These are phyloP conservation scores for Diplodia intermedia DNA, from an alignment of 2,329 filamentous ascomycete species.

Conservation along the genomic window DNA sequence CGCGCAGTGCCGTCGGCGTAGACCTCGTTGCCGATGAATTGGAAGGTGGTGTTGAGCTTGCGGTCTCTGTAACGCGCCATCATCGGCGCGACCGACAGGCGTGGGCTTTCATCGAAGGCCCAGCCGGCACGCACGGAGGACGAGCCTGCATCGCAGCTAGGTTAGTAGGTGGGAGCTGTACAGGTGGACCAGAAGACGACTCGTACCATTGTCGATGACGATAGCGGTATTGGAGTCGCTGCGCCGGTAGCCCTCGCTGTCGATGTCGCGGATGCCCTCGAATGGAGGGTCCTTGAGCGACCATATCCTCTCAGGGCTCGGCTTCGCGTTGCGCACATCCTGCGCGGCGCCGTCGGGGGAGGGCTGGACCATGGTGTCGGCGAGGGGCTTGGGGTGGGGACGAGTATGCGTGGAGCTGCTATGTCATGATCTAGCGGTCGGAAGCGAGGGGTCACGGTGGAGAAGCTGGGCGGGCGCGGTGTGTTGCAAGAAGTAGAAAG, in stretches of 20 bases:
- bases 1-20: constrained; percentile 93
- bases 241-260: constrained; percentile 72
- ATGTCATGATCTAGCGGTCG: constrained; percentile 15
- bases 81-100: constrained; percentile 82
- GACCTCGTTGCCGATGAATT: constrained; percentile 90
- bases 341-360: constrained; percentile 50
- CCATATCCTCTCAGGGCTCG: constrained; percentile 60
- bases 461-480: background rate
- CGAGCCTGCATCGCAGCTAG: constrained; percentile 66
- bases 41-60: constrained; percentile 89
- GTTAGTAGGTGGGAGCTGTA: background rate
- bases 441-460: constrained; percentile 11
- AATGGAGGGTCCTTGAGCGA: constrained; percentile 66
- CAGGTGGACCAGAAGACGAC: background rate
- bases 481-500: constrained; percentile 17
- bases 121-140: constrained; percentile 90
- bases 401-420: background rate
- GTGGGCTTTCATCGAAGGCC: constrained; percentile 87
- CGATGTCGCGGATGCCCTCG: constrained; percentile 63
- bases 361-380: constrained; percentile 46
- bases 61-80: constrained; percentile 96
- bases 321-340: constrained; percentile 59
- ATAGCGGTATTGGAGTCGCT: constrained; percentile 74
- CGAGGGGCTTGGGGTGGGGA: constrained; percentile 13
- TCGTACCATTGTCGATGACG: constrained; percentile 95